Percentiles rank a stretch among this genome's conserved stretches.
phyloP scores from a whole-genome alignment of 2,329 filamentous ascomycete genomes.

The Diaporthe citri region DNA sequence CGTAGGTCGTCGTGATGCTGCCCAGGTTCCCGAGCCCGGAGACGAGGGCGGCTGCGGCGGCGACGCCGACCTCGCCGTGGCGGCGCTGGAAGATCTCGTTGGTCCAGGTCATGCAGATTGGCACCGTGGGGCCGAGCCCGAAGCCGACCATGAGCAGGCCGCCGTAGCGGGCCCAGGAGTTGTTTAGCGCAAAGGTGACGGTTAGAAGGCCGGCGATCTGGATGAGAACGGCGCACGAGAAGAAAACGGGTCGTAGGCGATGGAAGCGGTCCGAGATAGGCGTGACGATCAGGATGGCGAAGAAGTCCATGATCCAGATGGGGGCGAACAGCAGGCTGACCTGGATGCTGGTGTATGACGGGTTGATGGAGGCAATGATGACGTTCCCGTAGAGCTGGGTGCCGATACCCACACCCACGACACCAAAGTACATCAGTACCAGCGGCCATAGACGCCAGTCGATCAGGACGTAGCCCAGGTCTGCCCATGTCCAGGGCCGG shows the following conservation, averaged over 20 bases:
- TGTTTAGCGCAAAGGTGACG: constrained; percentile 78
- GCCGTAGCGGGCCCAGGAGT: constrained; percentile 87
- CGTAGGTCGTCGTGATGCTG: constrained; percentile 89
- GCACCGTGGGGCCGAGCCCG: constrained; percentile 89
- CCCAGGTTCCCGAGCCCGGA: constrained; percentile 90
- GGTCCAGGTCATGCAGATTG: constrained; percentile 95
- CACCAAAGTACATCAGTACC: constrained; percentile 92
- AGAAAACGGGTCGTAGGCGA: constrained; percentile 82
- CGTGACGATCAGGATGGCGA: constrained; percentile 87
- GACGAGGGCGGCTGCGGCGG: constrained; percentile 86
- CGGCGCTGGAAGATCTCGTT: constrained; percentile 90
- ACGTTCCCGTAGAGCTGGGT: constrained; percentile 90
- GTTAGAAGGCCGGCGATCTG: constrained; percentile 86
- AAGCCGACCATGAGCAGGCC: constrained; percentile 93
- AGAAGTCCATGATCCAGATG: constrained; percentile 94
- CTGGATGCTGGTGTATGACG: constrained; percentile 77
- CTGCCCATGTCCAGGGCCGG: constrained; percentile 77
- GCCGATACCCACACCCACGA: constrained; percentile 92
- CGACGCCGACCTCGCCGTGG: constrained; percentile 91
- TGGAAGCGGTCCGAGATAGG: constrained; percentile 91
- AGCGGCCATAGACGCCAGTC: constrained; percentile 93
- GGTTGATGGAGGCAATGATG: constrained; percentile 85
- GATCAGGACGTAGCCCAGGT: constrained; percentile 77
- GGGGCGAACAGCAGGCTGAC: constrained; percentile 88
- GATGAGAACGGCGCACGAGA: constrained; percentile 79